Evolutionary conservation across 305 asterid genomes (phyloP).

Genomic region (Fraxinus paxiana): DNA sequence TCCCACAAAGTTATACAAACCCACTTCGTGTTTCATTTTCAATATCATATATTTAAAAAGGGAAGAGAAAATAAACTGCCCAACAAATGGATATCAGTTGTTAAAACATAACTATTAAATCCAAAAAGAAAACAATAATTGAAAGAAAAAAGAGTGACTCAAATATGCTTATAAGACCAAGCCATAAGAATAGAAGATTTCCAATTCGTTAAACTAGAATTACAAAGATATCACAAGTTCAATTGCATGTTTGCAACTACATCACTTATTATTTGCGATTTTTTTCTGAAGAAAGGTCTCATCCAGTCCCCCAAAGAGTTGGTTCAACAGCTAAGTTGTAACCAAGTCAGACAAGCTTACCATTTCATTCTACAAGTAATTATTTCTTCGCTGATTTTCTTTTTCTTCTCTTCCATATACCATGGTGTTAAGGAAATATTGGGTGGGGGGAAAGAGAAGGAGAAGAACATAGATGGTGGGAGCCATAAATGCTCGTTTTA

Average conservation of each 20-base stretch:
- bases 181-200: background rate
- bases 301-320: background rate
- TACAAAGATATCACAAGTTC: background rate
- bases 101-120: background rate
- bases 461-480: background rate
- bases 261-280: background rate
- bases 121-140: background rate
- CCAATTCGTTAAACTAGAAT: background rate
- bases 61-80: background rate
- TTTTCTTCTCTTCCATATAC: background rate
- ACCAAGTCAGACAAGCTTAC: background rate
- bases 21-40: background rate
- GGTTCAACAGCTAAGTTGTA: background rate
- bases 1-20: background rate
- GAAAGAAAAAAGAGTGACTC: background rate
- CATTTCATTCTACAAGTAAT: background rate
- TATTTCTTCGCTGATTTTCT: background rate
- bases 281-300: background rate
- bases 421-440: background rate
- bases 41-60: background rate
- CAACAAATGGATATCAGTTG: background rate
- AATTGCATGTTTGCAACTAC: background rate
- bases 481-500: background rate
- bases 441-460: background rate
- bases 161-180: background rate